These are phyloP conservation scores for Haplosporangium gracile DNA, from an alignment of 192 early-diverging fungal genomes.

Conservation along the genomic window DNA sequence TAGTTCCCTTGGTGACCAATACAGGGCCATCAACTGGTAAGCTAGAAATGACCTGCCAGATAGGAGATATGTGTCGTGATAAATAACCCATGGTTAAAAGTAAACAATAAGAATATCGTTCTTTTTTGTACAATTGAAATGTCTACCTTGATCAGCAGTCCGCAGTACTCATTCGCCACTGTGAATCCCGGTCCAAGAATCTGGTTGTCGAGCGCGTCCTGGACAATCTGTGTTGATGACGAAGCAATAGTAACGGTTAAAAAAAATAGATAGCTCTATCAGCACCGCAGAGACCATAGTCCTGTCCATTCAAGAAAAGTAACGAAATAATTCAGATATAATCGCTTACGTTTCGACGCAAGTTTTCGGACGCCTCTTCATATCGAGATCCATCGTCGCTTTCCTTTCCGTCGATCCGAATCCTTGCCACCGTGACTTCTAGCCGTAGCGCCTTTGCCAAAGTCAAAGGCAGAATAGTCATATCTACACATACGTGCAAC, in stretches of 20 bases:
- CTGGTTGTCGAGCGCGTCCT: slow-evolving; percentile 19
- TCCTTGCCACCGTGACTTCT: slow-evolving; percentile 8
- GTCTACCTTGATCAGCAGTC: slow-evolving; percentile 33
- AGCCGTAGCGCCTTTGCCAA: slow-evolving; percentile 17
- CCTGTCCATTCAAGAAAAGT: not conserved
- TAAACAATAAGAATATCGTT: not conserved
- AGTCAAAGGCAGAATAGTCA: not conserved
- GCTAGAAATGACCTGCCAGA: slow-evolving; percentile 9
- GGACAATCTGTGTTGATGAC: slow-evolving; percentile 15
- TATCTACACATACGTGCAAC: not conserved
- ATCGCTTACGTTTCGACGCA: slow-evolving; percentile 29
- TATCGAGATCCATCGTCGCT: slow-evolving; percentile 12
- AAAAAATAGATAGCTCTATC: too few species aligned
- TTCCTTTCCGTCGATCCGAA: not conserved
- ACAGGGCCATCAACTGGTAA: slow-evolving; percentile 17
- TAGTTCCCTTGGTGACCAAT: slow-evolving; percentile 24
- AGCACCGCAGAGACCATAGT: too few species aligned
- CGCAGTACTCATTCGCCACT: slow-evolving; percentile 11
- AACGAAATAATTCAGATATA: too few species aligned
- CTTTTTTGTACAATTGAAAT: not conserved
- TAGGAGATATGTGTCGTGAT: not conserved
- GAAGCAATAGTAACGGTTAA: too few species aligned
- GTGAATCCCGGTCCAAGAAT: slow-evolving; percentile 22
- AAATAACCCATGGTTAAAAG: not conserved
- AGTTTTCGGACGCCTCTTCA: slow-evolving; percentile 28